Evolutionary conservation across 2,329 filamentous ascomycete species (phyloP), one percentile per base, ranked within the genome.

Genomic region (Aureobasidium subglaciale): DNA sequence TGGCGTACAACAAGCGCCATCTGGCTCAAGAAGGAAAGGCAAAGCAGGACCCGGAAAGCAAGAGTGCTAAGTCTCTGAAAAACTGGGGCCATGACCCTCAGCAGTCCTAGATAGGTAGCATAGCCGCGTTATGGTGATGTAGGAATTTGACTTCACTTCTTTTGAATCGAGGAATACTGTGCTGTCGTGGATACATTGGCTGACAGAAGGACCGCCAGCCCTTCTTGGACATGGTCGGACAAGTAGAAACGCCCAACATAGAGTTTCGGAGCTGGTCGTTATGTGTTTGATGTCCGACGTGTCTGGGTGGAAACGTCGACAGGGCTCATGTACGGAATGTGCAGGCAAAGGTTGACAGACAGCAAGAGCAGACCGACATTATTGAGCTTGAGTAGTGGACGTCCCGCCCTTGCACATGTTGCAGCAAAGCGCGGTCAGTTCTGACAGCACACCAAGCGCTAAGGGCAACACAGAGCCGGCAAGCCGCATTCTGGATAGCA

Each of bases 1-100:
- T 84, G 0, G 74, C 82, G 0, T 85, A 85, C 59, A 84, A 80
- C 65, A 87, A 86, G 65, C 74, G 83, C 4, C 83, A 86, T 69
- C 70, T 87, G 0, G 83, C 83, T 0, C 83, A 86, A 62, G 83
- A 87, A 66, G 75, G 78, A 56, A 78, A 75, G 59, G 74, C 73
- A 30, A 84, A 85, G 62, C 70, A 74, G 56, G 72, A 84, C 60
- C 80, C 81, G 49, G 63, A 73, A n/a, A 78, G 74, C 61, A 77
- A 74, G 62, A 75, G 72, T 58, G 83, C 84, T 45, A 80, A 77
- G 25, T 81, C 77, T 4, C 68, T 85, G 60, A 84, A 84, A 72
- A 85, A 84, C 58, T 84, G 81, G 81, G 70, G 70, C 6, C 68
- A 71, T 56, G 68, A 70, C 61, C 65, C 66, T 5, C 63, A 63